A percentile compares a stretch with the other conserved stretches of the same genome.
phyloP scores from a whole-genome alignment of 495 filamentous ascomycete genomes.

The Bombardia bombarda region DNA sequence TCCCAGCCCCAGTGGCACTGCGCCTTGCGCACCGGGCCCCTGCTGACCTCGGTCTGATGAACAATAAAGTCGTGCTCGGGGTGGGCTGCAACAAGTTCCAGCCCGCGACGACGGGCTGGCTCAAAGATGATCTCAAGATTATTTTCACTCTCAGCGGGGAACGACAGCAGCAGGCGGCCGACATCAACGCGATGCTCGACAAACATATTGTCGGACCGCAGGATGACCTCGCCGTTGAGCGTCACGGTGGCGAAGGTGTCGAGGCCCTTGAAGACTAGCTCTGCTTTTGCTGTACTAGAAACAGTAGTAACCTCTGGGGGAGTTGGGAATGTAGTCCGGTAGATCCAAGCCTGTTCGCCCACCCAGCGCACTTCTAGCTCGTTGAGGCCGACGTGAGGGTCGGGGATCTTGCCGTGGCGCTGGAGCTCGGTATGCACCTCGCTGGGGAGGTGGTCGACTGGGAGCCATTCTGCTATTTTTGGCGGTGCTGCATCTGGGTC shows the following conservation, averaged over 20 bases:
- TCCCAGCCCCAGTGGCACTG: constrained; percentile 62
- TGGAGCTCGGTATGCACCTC: constrained; percentile 18
- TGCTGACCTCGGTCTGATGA: constrained; percentile 36
- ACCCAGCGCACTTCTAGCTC: constrained; percentile 62
- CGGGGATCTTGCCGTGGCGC: constrained; percentile 34
- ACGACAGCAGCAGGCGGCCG: constrained; percentile 8
- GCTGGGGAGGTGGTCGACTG: constrained; percentile 12
- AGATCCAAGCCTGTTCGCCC: constrained; percentile 58
- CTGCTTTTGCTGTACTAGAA: too few species aligned
- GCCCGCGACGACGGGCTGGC: constrained; percentile 30
- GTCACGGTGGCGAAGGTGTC: constrained; percentile 63
- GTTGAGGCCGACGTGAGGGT: constrained; percentile 62
- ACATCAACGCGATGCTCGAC: constrained; percentile 37
- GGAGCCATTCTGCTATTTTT: constrained; percentile 17
- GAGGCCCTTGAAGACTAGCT: constrained; percentile 62
- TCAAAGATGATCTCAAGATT: constrained; percentile 36
- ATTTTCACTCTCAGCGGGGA: constrained; percentile 4
- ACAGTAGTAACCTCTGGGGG: constrained; percentile 39
- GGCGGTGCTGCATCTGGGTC: too few species aligned
- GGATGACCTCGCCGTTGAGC: constrained; percentile 52
- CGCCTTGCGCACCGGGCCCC: constrained; percentile 37
- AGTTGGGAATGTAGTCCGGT: constrained; percentile 29
- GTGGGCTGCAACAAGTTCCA: constrained; percentile 32
- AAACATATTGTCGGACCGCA: constrained; percentile 66
- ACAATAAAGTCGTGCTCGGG: constrained; percentile 39